Evolutionary conservation across 345 rosid genomes (phyloP).

Genomic region (Bruguiera gymnorhiza): DNA sequence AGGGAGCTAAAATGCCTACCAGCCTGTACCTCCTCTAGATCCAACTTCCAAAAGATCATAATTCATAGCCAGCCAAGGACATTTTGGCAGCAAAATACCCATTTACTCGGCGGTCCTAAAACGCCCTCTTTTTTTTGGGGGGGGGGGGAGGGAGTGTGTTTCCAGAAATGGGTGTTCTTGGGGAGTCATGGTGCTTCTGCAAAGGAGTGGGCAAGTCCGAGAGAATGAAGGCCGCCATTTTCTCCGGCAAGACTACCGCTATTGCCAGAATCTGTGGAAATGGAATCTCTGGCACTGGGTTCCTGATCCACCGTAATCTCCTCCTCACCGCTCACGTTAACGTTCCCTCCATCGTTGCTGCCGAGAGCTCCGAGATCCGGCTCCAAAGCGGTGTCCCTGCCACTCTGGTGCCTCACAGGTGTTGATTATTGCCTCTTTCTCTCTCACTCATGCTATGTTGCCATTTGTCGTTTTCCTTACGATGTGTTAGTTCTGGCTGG

Average conservation of each 20-base stretch:
- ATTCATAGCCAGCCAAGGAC: not conserved
- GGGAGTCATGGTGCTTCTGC: constrained; percentile 88
- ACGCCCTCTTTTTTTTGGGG: not conserved
- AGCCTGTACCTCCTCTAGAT: constrained; percentile 31
- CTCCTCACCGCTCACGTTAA: constrained; percentile 77
- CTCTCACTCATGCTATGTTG: not conserved
- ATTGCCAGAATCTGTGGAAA: constrained; percentile 51
- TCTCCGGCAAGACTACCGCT: constrained; percentile 55
- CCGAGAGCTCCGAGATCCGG: constrained; percentile 75
- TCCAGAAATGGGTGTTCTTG: constrained; percentile 56
- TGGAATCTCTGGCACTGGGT: constrained; percentile 59
- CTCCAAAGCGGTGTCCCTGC: constrained; percentile 70
- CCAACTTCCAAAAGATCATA: constrained; percentile 15
- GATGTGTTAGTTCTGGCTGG: not conserved
- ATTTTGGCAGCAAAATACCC: too few relatives aligned
- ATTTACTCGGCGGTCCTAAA: not conserved
- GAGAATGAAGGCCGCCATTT: constrained; percentile 79
- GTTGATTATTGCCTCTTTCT: not conserved
- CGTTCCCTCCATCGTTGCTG: constrained; percentile 74
- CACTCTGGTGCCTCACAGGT: constrained; percentile 80
- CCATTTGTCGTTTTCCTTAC: not conserved
- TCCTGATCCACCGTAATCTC: constrained; percentile 84
- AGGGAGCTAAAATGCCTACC: too few relatives aligned
- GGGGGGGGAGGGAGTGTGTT: not conserved
- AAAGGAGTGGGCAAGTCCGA: constrained; percentile 84